These are phyloP conservation scores for Cucurbita maxima DNA, from an alignment of 306 rosid genomes.

Conservation along the genomic window DNA sequence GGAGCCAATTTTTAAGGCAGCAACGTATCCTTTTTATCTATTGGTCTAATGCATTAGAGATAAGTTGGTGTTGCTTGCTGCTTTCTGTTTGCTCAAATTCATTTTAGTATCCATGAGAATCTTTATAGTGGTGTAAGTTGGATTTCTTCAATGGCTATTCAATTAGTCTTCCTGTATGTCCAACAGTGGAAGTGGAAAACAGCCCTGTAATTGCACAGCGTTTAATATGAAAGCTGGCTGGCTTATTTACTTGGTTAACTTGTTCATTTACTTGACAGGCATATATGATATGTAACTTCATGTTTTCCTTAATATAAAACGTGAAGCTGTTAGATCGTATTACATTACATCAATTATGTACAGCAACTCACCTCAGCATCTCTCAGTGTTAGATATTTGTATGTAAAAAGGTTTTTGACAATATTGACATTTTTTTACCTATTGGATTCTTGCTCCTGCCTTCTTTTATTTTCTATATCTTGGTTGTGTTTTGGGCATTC, in stretches of 20 bases:
- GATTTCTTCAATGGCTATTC: background rate
- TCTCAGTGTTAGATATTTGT: background rate
- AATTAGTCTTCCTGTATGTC: background rate
- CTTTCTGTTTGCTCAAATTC: background rate
- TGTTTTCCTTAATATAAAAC: background rate
- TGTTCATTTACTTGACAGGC: background rate
- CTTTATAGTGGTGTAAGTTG: background rate
- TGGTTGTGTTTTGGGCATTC: background rate
- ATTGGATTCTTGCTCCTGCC: background rate
- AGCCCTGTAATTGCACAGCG: background rate
- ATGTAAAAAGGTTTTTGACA: background rate
- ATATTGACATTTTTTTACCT: background rate
- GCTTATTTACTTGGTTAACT: background rate
- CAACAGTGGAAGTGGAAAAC: background rate
- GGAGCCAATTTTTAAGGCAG: constrained; percentile 82
- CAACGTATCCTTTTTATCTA: constrained; percentile 52
- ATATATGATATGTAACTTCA: background rate
- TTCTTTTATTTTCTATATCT: background rate
- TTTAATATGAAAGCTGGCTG: background rate
- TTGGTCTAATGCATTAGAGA: background rate
- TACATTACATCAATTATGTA: background rate
- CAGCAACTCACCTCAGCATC: background rate
- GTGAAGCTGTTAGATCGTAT: background rate
- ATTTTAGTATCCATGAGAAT: background rate
- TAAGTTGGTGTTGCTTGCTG: background rate